A percentile compares a stretch with the other conserved stretches of the same genome.
These are phyloP conservation scores for Apiotrichum sp. DNA, from an alignment of 1,284 basidiomycete genomes.

Conservation along the genomic window DNA sequence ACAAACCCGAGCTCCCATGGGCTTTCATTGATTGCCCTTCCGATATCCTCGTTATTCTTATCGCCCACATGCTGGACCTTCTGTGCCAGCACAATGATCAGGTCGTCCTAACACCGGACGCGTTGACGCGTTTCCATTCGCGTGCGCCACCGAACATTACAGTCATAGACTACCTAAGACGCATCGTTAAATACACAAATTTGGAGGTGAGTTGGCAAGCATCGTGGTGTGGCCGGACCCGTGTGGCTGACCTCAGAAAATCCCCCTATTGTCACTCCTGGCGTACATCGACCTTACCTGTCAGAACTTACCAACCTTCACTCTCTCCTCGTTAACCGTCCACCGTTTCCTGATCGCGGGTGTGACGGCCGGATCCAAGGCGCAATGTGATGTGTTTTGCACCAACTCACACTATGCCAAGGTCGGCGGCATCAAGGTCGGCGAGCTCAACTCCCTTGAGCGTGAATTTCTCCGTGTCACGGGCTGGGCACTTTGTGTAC, in stretches of 20 bases:
- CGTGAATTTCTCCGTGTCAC: slow-evolving; percentile 82
- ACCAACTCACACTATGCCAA: slow-evolving; percentile 86
- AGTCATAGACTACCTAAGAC: slow-evolving; percentile 80
- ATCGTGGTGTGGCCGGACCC: too few relatives aligned
- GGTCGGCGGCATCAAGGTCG: slow-evolving; percentile 83
- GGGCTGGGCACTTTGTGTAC: slow-evolving; percentile 85
- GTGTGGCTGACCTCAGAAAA: slow-evolving; percentile 54
- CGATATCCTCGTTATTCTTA: slow-evolving; percentile 74
- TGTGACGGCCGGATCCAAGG: slow-evolving; percentile 80
- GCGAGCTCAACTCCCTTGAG: slow-evolving; percentile 86
- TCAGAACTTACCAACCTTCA: slow-evolving; percentile 74
- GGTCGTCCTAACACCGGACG: slow-evolving; percentile 52
- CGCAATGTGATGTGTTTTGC: slow-evolving; percentile 86
- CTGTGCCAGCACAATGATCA: slow-evolving; percentile 88
- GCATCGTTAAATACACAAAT: slow-evolving; percentile 86
- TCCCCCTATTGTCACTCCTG: slow-evolving; percentile 78
- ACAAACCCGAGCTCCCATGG: slow-evolving; percentile 38
- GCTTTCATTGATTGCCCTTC: slow-evolving; percentile 59
- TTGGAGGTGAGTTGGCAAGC: slow-evolving; percentile 64
- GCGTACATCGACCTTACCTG: slow-evolving; percentile 95
- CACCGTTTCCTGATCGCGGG: slow-evolving; percentile 91
- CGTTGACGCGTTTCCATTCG: slow-evolving; percentile 86
- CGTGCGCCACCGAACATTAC: slow-evolving; percentile 75
- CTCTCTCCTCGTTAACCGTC: slow-evolving; percentile 85
- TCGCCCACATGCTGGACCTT: slow-evolving; percentile 89